phyloP scores from a whole-genome alignment of 2,329 filamentous ascomycete genomes.

The Hypoxylon rubiginosum region DNA sequence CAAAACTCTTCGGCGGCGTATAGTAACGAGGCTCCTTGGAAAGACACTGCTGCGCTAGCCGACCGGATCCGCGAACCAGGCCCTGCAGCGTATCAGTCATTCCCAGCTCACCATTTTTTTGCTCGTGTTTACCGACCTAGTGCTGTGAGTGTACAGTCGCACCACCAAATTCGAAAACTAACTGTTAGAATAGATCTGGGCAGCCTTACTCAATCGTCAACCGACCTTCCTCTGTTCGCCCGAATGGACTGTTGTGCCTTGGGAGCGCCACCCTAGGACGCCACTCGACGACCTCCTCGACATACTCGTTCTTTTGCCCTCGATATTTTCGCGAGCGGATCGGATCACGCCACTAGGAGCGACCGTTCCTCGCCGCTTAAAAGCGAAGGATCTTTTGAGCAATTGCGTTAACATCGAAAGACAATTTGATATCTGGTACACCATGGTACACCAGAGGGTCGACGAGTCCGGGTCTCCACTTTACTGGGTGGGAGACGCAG shows the following conservation, averaged over 20 bases:
- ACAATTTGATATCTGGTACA: constrained; percentile 64
- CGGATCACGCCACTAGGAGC: constrained; percentile 56
- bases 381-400: constrained; percentile 63
- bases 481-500: constrained; percentile 56
- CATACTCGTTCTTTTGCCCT: constrained; percentile 61
- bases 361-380: constrained; percentile 58
- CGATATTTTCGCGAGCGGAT: constrained; percentile 62
- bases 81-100: constrained; percentile 61
- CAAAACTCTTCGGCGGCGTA: constrained; percentile 60
- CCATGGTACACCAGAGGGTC: constrained; percentile 41
- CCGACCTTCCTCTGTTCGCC: constrained; percentile 64
- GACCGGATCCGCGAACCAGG: constrained; percentile 59
- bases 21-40: constrained; percentile 55
- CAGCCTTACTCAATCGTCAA: constrained; percentile 64
- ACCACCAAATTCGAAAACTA: constrained; percentile 14
- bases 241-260: constrained; percentile 67
- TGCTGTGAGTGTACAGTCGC: constrained; percentile 58
- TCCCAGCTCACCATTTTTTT: constrained; percentile 71
- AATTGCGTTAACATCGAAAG: constrained; percentile 63
- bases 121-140: constrained; percentile 66
- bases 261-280: constrained; percentile 65
- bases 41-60: constrained; percentile 53
- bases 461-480: constrained; percentile 45
- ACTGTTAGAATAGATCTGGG: constrained; percentile 46
- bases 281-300: constrained; percentile 67